phyloP scores from a whole-genome alignment of 495 filamentous ascomycete species.

The Podospora appendiculata region DNA sequence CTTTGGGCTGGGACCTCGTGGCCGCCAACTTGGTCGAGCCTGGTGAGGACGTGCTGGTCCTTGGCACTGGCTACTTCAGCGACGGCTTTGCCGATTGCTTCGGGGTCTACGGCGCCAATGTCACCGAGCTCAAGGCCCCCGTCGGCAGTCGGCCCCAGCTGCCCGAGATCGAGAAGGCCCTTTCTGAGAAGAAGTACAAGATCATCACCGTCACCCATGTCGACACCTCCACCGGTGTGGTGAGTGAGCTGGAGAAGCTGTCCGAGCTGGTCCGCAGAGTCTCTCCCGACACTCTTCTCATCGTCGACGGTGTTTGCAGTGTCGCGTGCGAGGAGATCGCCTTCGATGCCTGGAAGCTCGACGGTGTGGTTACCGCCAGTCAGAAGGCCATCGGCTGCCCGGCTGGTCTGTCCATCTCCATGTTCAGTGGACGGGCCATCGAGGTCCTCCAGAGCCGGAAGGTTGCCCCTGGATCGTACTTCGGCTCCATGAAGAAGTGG shows the following conservation, averaged over 20 bases:
- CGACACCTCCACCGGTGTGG: conserved; percentile 91
- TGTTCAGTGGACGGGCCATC: conserved; percentile 87
- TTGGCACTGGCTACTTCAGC: conserved; percentile 95
- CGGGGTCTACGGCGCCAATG: conserved; percentile 78
- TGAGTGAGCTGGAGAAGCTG: conserved; percentile 80
- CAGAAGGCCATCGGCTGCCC: conserved; percentile 97
- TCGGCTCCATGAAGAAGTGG: conserved; percentile 95
- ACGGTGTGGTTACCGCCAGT: conserved; percentile 86
- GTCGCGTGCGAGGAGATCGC: conserved; percentile 92
- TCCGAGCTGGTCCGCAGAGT: conserved; percentile 75
- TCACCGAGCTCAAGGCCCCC: conserved; percentile 80
- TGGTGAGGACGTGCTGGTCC: conserved; percentile 83
- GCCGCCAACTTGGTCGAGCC: conserved; percentile 82
- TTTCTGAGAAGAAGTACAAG: conserved; percentile 87
- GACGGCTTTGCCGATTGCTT: conserved; percentile 92
- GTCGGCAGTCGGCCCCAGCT: conserved; percentile 86
- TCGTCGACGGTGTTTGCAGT: conserved; percentile 95
- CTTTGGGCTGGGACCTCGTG: conserved; percentile 92
- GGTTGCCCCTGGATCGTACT: conserved; percentile 76
- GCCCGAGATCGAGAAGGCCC: conserved; percentile 74
- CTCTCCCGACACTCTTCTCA: conserved; percentile 79
- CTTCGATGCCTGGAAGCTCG: conserved; percentile 90
- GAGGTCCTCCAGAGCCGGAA: conserved; percentile 70
- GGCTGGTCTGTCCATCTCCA: conserved; percentile 85
- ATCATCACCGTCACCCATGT: conserved; percentile 90